Evolutionary conservation across 805 yeast species (phyloP).

Genomic region (Yarrowia sp.): DNA sequence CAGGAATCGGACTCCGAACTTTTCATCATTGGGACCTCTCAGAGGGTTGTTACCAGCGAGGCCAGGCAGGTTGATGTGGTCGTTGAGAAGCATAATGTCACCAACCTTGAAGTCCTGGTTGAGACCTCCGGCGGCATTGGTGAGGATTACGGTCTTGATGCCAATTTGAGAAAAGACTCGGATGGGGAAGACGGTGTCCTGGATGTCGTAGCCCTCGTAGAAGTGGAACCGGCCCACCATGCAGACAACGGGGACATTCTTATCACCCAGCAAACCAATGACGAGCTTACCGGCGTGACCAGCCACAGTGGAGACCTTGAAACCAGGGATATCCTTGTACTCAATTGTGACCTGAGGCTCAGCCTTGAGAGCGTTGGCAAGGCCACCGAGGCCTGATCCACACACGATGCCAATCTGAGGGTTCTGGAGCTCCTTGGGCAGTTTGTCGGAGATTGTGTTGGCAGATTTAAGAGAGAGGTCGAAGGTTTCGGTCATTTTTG

Average conservation of each 20-base stretch:
- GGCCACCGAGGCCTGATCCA: slow-evolving; percentile 93
- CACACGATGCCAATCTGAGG: slow-evolving; percentile 81
- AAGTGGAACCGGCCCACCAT: slow-evolving; percentile 85
- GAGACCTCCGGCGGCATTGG: slow-evolving; percentile 96
- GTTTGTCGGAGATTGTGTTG: slow-evolving; percentile 24
- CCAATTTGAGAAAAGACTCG: slow-evolving; percentile 68
- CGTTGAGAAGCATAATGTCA: slow-evolving; percentile 85
- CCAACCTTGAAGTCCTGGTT: slow-evolving; percentile 68
- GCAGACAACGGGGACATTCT: slow-evolving; percentile 74
- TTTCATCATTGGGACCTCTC: slow-evolving; percentile 77
- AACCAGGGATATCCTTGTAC: slow-evolving; percentile 74
- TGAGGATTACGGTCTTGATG: slow-evolving; percentile 55
- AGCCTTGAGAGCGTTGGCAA: slow-evolving; percentile 53
- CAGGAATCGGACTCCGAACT: slow-evolving; percentile 80
- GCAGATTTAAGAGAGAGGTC: slow-evolving; percentile 28
- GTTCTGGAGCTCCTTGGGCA: slow-evolving; percentile 29
- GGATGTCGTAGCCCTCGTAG: slow-evolving; percentile 86
- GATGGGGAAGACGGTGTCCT: slow-evolving; percentile 79
- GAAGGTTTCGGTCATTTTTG: slow-evolving; percentile 1
- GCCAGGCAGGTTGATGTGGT: slow-evolving; percentile 89
- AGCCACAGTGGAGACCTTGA: slow-evolving; percentile 73
- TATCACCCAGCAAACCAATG: slow-evolving; percentile 69
- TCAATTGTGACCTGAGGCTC: slow-evolving; percentile 47
- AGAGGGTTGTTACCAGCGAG: slow-evolving; percentile 83
- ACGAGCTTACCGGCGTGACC: slow-evolving; percentile 86